Conservation (phyloP, 1,284 basidiomycete genomes). For the Psilocybe mexicana region DNA sequence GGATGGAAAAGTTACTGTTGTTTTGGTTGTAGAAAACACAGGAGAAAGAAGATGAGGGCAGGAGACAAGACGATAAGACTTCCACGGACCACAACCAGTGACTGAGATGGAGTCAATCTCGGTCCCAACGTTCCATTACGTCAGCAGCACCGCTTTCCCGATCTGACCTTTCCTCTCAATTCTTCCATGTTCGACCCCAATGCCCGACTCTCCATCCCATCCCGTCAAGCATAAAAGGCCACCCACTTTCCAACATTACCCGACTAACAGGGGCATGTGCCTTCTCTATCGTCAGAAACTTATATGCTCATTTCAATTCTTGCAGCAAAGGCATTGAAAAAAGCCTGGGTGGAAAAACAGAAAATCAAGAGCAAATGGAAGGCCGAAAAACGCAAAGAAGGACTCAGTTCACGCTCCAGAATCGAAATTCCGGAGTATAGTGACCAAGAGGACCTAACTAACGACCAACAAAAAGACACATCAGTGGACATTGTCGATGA, state of each 20-base stretch:
- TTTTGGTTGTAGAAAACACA: slow-evolving; percentile 36
- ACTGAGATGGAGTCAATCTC: slow-evolving; percentile 11
- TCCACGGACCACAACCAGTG: background rate
- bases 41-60: slow-evolving; percentile 27
- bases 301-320: slow-evolving; percentile 1
- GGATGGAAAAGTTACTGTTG: slow-evolving; percentile 49
- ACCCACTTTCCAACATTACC: slow-evolving; percentile 71
- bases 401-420: slow-evolving; percentile 21
- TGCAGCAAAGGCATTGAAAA: slow-evolving; percentile 71
- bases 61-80: slow-evolving; percentile 21
- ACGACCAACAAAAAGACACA: slow-evolving; percentile 9
- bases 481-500: background rate
- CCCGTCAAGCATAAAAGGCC: slow-evolving; percentile 55
- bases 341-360: slow-evolving; percentile 68
- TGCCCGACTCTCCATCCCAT: slow-evolving; percentile 24
- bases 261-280: slow-evolving; percentile 56
- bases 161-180: slow-evolving; percentile 8
- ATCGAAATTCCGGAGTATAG: slow-evolving; percentile 21
- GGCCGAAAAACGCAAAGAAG: slow-evolving; percentile 68
- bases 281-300: slow-evolving; percentile 2
- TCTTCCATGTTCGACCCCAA: slow-evolving; percentile 17
- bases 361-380: slow-evolving; percentile 81
- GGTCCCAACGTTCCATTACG: slow-evolving; percentile 17
- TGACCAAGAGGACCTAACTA: slow-evolving; percentile 20
- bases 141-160: slow-evolving; percentile 23